Evolutionary conservation across 495 filamentous ascomycete species (phyloP).

Genomic region (Aeminium ludgeri): DNA sequence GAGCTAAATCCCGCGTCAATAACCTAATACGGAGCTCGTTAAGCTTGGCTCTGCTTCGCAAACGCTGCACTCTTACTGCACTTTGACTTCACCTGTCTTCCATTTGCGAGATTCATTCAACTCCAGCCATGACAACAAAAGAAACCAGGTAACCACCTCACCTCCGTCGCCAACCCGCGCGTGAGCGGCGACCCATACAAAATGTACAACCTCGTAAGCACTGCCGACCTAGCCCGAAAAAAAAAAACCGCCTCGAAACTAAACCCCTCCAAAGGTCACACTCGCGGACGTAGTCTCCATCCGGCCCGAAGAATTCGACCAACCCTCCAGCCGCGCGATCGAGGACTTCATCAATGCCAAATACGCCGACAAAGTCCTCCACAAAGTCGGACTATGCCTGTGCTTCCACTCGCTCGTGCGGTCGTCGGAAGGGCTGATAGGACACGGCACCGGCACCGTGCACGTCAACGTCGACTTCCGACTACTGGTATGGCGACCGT

Average conservation of each 20-base stretch:
- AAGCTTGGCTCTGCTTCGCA: no score
- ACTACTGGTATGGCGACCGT: constrained; percentile 84
- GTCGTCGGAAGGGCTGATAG: constrained; percentile 80
- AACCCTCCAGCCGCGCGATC: constrained; percentile 57
- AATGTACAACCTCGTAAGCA: constrained; percentile 16
- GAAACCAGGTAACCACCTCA: no score
- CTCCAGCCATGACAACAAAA: background rate
- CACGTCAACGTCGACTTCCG: constrained; percentile 92
- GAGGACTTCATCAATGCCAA: constrained; percentile 92
- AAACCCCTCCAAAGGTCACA: constrained; percentile 33
- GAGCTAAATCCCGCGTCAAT: no score
- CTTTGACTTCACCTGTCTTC: no score
- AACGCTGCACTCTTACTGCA: no score
- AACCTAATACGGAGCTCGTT: no score
- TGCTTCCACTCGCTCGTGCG: constrained; percentile 74
- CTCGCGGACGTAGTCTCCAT: constrained; percentile 88
- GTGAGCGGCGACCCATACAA: background rate
- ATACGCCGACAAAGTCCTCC: constrained; percentile 76
- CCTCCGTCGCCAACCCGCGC: no score
- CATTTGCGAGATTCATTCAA: no score
- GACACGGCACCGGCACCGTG: constrained; percentile 72
- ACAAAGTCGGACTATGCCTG: constrained; percentile 80
- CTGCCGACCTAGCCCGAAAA: background rate
- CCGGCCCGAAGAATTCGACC: constrained; percentile 65
- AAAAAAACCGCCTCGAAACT: background rate